Conservation (phyloP, 129 eudicot genomes). For the Lactuca sativa region DNA sequence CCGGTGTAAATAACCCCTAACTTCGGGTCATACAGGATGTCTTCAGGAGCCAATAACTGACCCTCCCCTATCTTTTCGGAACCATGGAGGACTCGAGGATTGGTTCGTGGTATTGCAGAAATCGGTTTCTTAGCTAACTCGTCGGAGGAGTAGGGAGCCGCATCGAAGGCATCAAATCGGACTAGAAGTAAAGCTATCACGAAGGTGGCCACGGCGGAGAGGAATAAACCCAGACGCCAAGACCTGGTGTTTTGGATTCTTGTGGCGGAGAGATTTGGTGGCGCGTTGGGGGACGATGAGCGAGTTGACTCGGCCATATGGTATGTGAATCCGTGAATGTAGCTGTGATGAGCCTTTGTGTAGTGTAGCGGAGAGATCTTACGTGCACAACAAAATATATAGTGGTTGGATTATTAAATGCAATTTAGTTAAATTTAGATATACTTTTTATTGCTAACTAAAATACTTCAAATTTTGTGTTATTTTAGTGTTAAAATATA, state of each 20-base stretch:
- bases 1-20: slow-evolving; percentile 66
- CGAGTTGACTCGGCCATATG: slow-evolving; percentile 30
- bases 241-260: slow-evolving; percentile 7
- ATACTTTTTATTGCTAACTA: no score
- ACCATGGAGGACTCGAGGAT: slow-evolving; percentile 46
- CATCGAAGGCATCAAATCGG: slow-evolving; percentile 67
- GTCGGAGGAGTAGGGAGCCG: slow-evolving; percentile 49
- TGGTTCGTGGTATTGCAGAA: slow-evolving; percentile 30
- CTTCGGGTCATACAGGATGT: slow-evolving; percentile 52
- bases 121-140: slow-evolving; percentile 38
- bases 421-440: no score
- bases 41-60: slow-evolving; percentile 67
- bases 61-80: slow-evolving; percentile 63
- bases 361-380: neutral
- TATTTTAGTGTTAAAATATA: no score
- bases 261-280: slow-evolving; percentile 6
- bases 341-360: slow-evolving; percentile 7
- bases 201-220: slow-evolving; percentile 36
- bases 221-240: slow-evolving; percentile 32
- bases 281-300: slow-evolving; percentile 17
- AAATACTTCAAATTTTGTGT: no score
- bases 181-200: slow-evolving; percentile 36
- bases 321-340: neutral
- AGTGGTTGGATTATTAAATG: neutral
- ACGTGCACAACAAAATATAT: neutral